Percentiles rank a stretch among this genome's conserved stretches.
These are phyloP conservation scores for Solanum virginianum DNA, from an alignment of 257 asterid genomes.

Conservation along the genomic window DNA sequence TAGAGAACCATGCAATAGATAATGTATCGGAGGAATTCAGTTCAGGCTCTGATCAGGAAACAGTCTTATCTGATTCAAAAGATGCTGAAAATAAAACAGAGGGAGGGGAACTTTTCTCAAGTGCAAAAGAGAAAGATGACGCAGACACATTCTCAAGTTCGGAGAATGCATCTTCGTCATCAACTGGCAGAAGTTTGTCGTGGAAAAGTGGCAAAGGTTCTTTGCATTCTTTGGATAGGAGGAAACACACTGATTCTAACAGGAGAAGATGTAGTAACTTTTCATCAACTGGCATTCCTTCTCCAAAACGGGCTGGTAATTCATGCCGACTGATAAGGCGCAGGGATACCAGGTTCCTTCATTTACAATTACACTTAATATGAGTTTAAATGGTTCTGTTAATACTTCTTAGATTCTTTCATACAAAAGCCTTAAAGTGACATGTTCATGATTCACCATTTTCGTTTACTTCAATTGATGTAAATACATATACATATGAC, in stretches of 20 bases:
- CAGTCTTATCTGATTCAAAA: slow-evolving; percentile 21
- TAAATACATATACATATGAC: not conserved
- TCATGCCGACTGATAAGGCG: slow-evolving; percentile 79
- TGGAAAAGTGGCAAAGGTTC: slow-evolving; percentile 71
- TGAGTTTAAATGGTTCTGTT: not conserved
- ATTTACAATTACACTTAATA: not conserved
- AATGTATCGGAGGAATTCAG: slow-evolving; percentile 57
- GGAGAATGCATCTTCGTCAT: slow-evolving; percentile 60
- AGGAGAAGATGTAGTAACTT: slow-evolving; percentile 47
- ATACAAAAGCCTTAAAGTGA: not conserved
- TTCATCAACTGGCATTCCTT: slow-evolving; percentile 32
- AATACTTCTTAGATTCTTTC: not conserved
- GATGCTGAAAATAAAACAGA: slow-evolving; percentile 17
- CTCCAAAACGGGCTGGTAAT: slow-evolving; percentile 60
- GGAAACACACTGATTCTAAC: slow-evolving; percentile 37
- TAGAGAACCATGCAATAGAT: slow-evolving; percentile 55
- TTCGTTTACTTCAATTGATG: not conserved
- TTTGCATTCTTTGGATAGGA: slow-evolving; percentile 38
- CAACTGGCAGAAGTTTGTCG: slow-evolving; percentile 69
- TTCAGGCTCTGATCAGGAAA: slow-evolving; percentile 62
- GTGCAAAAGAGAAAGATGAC: slow-evolving; percentile 24
- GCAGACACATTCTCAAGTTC: slow-evolving; percentile 55
- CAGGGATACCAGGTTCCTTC: slow-evolving; percentile 55
- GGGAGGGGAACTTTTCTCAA: slow-evolving; percentile 22
- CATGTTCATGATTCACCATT: not conserved